Evolutionary conservation across 306 rosid genomes (phyloP), one percentile per base, ranked within the genome.

Genomic region (cucumber (Cucumis sativus)): DNA sequence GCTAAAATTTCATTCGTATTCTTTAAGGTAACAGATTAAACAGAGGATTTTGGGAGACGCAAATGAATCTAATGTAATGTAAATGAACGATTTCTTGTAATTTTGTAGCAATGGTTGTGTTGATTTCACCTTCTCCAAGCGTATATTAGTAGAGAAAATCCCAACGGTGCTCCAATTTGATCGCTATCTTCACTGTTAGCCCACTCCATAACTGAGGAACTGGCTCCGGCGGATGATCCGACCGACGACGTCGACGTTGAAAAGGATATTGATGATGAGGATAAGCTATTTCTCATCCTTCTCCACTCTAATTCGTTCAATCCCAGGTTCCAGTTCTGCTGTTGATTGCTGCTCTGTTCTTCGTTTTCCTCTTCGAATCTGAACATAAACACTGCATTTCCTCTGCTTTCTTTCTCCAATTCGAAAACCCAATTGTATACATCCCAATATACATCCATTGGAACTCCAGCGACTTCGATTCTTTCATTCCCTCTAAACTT

Each of bases 171-270:
- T 7, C 47, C 80, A 7, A 64, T 39, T 47, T 87, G 84, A 64
- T 96, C 93, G 61, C 79, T 90, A 73, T 96, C 99, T 56, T 96
- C 98, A 74, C 84, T 78, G 28, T 84, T 90, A 0, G 93, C 88
- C 99, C 99, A 96, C 60, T 96, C 99, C 93, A 88, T 86, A 1
- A 87, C 82, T 30, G 98, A 93, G 0, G 96, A 90, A 56, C 90
- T 88, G 10, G 85, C 47, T 51, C 61, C 97, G 0, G 88, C 89
- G 20, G 89, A 88, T 2, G 99, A 95, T 0, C 96, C 97, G 0
- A 78, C 89, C 0, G 99, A 95, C 57, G 97, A 89, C 77, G 88
- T 74, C 0, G 98, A 92, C 0, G 82, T 86, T n/a, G 96, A 89
- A 72, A 89, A 59, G 0, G 98, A 92, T 0, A 85, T 85, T n/a